These are phyloP conservation scores for Bipolaris cookei DNA, from an alignment of 2,329 filamentous ascomycete genomes.

Conservation along the genomic window DNA sequence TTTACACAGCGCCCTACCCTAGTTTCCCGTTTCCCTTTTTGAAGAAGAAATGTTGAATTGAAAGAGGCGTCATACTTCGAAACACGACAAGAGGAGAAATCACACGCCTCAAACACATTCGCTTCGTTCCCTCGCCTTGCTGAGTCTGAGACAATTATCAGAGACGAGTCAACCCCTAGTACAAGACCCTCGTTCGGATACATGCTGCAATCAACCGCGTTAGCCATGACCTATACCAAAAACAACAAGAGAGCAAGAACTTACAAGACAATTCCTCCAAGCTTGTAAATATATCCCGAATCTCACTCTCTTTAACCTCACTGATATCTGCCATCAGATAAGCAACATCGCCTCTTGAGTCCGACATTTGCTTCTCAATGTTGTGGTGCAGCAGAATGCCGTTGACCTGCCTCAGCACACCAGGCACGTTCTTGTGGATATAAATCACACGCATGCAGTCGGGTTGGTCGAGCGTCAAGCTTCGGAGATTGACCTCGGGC, in stretches of 20 bases:
- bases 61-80: too few species aligned
- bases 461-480: constrained; percentile 86
- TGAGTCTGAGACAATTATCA: neutral
- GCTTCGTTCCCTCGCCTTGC: neutral
- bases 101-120: neutral
- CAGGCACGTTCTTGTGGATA: constrained; percentile 95
- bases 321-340: constrained; percentile 99
- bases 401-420: constrained; percentile 94
- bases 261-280: constrained; percentile 82
- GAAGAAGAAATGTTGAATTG: too few species aligned
- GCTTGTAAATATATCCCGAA: constrained; percentile 83
- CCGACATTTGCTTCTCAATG: constrained; percentile 98
- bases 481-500: constrained; percentile 90
- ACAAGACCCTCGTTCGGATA: constrained; percentile 58
- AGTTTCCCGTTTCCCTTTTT: too few species aligned
- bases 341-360: constrained; percentile 90
- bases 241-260: constrained; percentile 40
- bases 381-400: constrained; percentile 94
- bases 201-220: constrained; percentile 27
- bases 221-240: neutral
- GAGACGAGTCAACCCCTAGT: constrained; percentile 26
- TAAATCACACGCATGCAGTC: constrained; percentile 93
- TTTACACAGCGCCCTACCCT: too few species aligned
- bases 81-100: neutral
- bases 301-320: constrained; percentile 77